Evolutionary conservation across 345 rosid genomes (phyloP).

Genomic region (Anacardium occidentale): DNA sequence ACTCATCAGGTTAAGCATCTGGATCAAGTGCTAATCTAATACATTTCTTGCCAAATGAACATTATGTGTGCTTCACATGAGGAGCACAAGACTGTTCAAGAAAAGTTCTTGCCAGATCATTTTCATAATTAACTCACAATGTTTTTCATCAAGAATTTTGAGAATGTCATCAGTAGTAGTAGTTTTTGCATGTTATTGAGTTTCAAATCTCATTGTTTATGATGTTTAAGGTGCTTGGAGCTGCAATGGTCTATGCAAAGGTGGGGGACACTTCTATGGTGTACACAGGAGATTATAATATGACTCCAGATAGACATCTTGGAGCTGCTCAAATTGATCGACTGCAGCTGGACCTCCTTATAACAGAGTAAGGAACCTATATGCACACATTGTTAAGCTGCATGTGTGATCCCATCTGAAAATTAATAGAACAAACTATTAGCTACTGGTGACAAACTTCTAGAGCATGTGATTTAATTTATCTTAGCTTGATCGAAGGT

Average conservation of each 20-base stretch:
- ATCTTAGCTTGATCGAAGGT: background rate
- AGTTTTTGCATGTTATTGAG: conserved; percentile 5
- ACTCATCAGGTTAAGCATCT: too few species aligned
- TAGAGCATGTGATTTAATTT: background rate
- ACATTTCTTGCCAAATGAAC: background rate
- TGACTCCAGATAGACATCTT: conserved; percentile 98
- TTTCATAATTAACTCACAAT: background rate
- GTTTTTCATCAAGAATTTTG: background rate
- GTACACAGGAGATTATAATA: conserved; percentile 96
- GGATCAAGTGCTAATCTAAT: background rate
- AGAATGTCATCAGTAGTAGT: background rate
- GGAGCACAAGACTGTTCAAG: background rate
- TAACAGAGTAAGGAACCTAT: conserved; percentile 70
- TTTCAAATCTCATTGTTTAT: conserved; percentile 11
- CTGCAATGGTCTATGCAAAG: conserved; percentile 96
- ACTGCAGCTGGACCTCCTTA: conserved; percentile 79
- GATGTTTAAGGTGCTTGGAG: conserved; percentile 77
- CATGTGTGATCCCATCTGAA: background rate
- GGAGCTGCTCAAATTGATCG: conserved; percentile 96
- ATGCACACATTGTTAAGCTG: background rate
- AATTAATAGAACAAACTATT: background rate
- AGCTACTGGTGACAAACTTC: background rate
- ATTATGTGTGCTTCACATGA: too few species aligned
- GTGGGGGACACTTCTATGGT: conserved; percentile 85
- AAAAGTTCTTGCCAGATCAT: background rate